These are phyloP conservation scores for Solanum bukasovii DNA, from an alignment of 257 asterid species.

Conservation along the genomic window DNA sequence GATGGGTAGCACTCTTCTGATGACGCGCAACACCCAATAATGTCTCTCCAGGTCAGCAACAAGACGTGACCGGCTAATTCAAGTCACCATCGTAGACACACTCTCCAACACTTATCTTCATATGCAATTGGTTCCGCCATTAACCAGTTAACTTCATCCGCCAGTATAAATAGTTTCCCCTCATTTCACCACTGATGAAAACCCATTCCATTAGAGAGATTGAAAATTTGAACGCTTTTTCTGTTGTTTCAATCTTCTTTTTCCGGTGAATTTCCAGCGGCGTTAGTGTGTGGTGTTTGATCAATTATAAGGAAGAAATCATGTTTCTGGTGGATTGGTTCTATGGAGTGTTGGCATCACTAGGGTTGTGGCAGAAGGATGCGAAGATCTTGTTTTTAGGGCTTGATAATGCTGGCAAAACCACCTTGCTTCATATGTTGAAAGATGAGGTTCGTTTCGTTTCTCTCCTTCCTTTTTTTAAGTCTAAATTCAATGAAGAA, in stretches of 20 bases:
- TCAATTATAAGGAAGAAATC: background rate
- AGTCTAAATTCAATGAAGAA: background rate
- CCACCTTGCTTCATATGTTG: slow-evolving; percentile 46
- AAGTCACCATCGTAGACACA: background rate
- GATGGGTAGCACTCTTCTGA: background rate
- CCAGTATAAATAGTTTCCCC: background rate
- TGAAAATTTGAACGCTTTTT: background rate
- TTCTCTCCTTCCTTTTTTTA: background rate
- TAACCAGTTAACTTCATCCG: background rate
- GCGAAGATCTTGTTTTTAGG: slow-evolving; percentile 46
- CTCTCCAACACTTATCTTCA: background rate
- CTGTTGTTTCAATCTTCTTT: background rate
- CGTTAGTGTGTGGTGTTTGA: background rate
- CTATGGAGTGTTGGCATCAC: slow-evolving; percentile 26
- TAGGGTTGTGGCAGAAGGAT: slow-evolving; percentile 35
- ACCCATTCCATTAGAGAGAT: background rate
- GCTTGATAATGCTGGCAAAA: slow-evolving; percentile 45
- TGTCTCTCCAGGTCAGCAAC: slow-evolving; percentile 1
- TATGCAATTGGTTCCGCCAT: slow-evolving; percentile 4
- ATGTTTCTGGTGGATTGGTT: slow-evolving; percentile 47
- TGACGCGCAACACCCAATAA: slow-evolving; percentile 21
- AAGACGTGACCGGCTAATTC: background rate
- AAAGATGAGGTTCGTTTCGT: slow-evolving; percentile 23
- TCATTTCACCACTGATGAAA: background rate
- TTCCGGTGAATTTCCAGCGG: background rate